Evolutionary conservation across 768 basidiomycete genomes (phyloP).

Genomic region (Daedaleopsis sinensis): DNA sequence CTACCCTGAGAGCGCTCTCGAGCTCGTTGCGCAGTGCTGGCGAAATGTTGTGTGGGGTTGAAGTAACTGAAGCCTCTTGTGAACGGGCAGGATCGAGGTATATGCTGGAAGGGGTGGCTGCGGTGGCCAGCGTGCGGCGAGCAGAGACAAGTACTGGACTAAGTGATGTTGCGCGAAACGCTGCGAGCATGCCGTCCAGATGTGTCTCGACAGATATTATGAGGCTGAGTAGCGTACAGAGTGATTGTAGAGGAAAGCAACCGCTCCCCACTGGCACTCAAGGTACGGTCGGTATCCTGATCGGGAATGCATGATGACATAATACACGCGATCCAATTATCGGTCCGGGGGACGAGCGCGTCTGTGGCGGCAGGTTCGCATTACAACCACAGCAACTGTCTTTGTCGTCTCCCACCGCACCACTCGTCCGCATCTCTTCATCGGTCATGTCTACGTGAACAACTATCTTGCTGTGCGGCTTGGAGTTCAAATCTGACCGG

Average conservation of each 20-base stretch:
- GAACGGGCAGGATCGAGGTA: conserved; percentile 47
- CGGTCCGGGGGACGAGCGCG: not conserved
- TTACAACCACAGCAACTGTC: no score
- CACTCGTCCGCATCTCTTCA: not conserved
- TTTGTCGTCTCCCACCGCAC: no score
- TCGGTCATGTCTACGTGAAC: not conserved
- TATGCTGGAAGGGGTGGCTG: conserved; percentile 20
- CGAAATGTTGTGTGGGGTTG: conserved; percentile 60
- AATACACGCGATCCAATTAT: not conserved
- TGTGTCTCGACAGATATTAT: not conserved
- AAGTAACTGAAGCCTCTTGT: conserved; percentile 44
- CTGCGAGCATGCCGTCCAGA: conserved; percentile 14
- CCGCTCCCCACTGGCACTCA: no score
- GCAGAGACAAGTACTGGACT: not conserved
- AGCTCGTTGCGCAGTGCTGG: conserved; percentile 50
- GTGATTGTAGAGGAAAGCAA: not conserved
- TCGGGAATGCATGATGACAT: not conserved
- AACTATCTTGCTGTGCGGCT: no score
- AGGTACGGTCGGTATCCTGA: conserved; percentile 1
- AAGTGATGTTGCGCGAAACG: not conserved
- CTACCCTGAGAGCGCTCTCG: conserved; percentile 79
- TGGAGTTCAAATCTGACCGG: no score
- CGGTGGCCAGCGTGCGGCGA: conserved; percentile 2
- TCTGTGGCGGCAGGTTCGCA: not conserved
- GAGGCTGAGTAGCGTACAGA: not conserved